Base-by-base conservation (phyloP, 768 basidiomycete species). In the Rhizopogon vinicolor region DNA sequence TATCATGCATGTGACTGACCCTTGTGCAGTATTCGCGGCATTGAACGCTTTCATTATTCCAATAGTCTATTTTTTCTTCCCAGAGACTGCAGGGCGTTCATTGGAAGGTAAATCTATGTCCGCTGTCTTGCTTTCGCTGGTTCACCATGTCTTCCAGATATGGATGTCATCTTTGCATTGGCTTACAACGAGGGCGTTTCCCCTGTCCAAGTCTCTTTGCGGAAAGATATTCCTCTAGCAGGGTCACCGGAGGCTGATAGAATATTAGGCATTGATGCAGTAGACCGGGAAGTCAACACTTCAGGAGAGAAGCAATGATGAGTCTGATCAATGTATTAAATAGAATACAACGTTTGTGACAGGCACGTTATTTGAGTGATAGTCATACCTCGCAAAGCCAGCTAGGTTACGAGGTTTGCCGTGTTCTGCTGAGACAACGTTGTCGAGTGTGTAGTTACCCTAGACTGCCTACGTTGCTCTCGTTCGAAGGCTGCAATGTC, bases 1-100 rank as follows among this genome's bases (percentile, higher is more conserved):
- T 55, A 16, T 9, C 0, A 2, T 1, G 3, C 0, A 25, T 49
- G 33, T 7, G 8, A 13, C 46, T 49, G 14, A 49, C 16, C 7
- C 22, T 35, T 22, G 33, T 22, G 13, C 33, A 77, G 77, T 84
- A 19, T 85, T 85, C 59, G 83, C 83, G 0, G 72, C 73, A 0
- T 63, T 84, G 45, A 84, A 84, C 56, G 81, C 82, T 4, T 72
- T 80, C 51, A 79, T 84, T 54, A 70, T 83, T 31, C 82, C 82
- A 19, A 60, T 77, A 14, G 80, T 84, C 3, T 85, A 84, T 62
- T 62, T 82, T 49, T 84, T 81, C 70, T 83, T 84, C 69, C 83
- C 74, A 57, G 83, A 84, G 69, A 85, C 83, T 3, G 77, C 82
- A 16, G 80, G 81, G 25, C 77, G 81, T 42, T 83, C 81, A 0